These are phyloP conservation scores for Rhizopogon salebrosus DNA, from an alignment of 768 basidiomycete species.

Conservation along the genomic window DNA sequence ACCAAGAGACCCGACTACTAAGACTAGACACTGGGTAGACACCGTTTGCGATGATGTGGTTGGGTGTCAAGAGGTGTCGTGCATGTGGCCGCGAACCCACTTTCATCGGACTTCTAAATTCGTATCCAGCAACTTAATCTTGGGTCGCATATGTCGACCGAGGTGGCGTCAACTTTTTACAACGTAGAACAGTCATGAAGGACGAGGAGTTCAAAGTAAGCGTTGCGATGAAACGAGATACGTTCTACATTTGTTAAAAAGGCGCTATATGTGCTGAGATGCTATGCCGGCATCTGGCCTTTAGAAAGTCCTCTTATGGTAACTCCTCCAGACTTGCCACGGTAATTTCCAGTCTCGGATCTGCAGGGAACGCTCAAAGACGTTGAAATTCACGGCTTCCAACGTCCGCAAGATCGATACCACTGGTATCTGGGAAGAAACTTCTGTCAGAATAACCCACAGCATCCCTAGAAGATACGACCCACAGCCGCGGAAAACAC, in stretches of 20 bases:
- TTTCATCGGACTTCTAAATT: slow-evolving; percentile 33
- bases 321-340: slow-evolving; percentile 60
- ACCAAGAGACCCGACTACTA: background rate
- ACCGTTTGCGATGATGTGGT: slow-evolving; percentile 32
- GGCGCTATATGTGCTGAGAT: slow-evolving; percentile 5
- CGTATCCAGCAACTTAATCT: slow-evolving; percentile 13
- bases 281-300: slow-evolving; percentile 27
- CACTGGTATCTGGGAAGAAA: slow-evolving; percentile 54
- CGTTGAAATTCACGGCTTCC: slow-evolving; percentile 68
- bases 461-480: slow-evolving; percentile 16
- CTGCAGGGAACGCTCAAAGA: slow-evolving; percentile 60
- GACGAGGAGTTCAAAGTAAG: background rate
- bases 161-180: background rate
- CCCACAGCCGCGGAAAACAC: slow-evolving; percentile 70
- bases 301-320: slow-evolving; percentile 36
- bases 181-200: background rate
- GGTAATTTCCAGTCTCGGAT: slow-evolving; percentile 72
- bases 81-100: slow-evolving; percentile 22
- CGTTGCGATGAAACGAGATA: background rate
- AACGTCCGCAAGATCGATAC: slow-evolving; percentile 57
- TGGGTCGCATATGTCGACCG: background rate
- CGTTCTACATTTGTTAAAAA: background rate
- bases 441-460: slow-evolving; percentile 1
- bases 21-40: background rate
- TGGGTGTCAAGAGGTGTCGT: slow-evolving; percentile 25